These are phyloP conservation scores for Candida chauliodis DNA, from an alignment of 805 yeast genomes.

Conservation along the genomic window DNA sequence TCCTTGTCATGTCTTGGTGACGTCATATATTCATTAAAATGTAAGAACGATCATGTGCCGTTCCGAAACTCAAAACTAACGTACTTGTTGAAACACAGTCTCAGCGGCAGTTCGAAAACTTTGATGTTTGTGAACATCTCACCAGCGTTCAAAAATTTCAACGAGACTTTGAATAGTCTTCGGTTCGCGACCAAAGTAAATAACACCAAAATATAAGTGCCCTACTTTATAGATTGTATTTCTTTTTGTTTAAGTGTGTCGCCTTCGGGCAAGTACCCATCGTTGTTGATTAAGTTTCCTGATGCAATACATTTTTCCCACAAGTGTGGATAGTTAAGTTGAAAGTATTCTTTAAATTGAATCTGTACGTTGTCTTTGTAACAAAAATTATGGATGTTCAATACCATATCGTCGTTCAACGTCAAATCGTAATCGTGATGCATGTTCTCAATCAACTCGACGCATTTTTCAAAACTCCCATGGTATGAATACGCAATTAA, in stretches of 20 bases:
- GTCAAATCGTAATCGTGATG: slow-evolving; percentile 42
- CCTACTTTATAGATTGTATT: neutral
- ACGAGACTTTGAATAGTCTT: slow-evolving; percentile 79
- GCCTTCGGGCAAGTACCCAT: slow-evolving; percentile 27
- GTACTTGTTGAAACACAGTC: slow-evolving; percentile 75
- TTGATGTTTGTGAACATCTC: slow-evolving; percentile 90
- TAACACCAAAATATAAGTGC: slow-evolving; percentile 37
- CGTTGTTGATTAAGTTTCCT: slow-evolving; percentile 25
- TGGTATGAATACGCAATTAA: slow-evolving; percentile 69
- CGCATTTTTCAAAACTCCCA: slow-evolving; percentile 56
- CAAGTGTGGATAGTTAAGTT: slow-evolving; percentile 17
- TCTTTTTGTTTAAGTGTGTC: slow-evolving; percentile 21
- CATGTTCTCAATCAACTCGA: slow-evolving; percentile 45
- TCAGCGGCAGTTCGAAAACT: slow-evolving; percentile 84
- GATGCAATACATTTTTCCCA: slow-evolving; percentile 26
- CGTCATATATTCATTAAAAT: slow-evolving; percentile 70
- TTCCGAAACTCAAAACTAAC: slow-evolving; percentile 75
- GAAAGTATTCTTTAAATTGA: slow-evolving; percentile 33
- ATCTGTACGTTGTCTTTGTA: slow-evolving; percentile 26
- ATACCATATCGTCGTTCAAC: slow-evolving; percentile 42
- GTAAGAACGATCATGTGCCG: slow-evolving; percentile 51
- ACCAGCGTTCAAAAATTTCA: slow-evolving; percentile 56
- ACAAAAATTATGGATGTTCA: slow-evolving; percentile 46
- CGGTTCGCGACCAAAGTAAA: slow-evolving; percentile 87
- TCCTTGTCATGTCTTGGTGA: slow-evolving; percentile 87